Evolutionary conservation across 345 rosid genomes (phyloP).

Genomic region (Syzygium aqueum): DNA sequence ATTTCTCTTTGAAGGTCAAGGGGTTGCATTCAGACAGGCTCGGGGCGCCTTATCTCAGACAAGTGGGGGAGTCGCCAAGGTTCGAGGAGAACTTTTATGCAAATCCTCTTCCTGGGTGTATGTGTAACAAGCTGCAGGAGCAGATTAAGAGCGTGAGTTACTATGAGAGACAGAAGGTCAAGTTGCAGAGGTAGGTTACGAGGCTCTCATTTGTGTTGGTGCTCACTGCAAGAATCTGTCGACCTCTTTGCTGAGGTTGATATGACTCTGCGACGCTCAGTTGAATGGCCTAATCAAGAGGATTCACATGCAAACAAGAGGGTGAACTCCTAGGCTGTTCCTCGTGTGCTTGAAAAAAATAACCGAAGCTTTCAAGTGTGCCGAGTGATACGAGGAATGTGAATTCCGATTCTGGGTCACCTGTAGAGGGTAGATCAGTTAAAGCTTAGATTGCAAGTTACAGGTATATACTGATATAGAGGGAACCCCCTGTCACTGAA

Average conservation of each 20-base stretch:
- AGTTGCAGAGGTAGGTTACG: constrained; percentile 21
- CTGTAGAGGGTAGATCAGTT: neutral
- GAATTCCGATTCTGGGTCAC: neutral
- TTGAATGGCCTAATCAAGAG: neutral
- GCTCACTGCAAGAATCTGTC: neutral
- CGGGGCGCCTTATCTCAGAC: constrained; percentile 68
- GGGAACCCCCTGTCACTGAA: neutral
- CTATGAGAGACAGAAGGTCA: constrained; percentile 17
- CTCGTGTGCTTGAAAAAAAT: neutral
- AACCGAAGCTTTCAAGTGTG: neutral
- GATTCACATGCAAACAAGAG: neutral
- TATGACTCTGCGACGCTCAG: neutral
- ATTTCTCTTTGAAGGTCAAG: constrained; percentile 62
- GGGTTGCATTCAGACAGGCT: constrained; percentile 51
- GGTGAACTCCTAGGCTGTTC: neutral
- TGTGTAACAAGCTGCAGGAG: constrained; percentile 44
- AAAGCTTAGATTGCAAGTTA: neutral
- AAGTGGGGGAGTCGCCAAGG: constrained; percentile 56
- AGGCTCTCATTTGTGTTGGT: neutral
- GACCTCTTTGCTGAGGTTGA: neutral
- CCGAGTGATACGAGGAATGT: neutral
- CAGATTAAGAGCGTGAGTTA: constrained; percentile 6
- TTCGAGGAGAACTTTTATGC: constrained; percentile 87
- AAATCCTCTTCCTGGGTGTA: constrained; percentile 84
- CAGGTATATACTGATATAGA: neutral